These are phyloP conservation scores for Aspergillus brunneoviolaceus DNA, from an alignment of 2,329 filamentous ascomycete species.

Conservation along the genomic window DNA sequence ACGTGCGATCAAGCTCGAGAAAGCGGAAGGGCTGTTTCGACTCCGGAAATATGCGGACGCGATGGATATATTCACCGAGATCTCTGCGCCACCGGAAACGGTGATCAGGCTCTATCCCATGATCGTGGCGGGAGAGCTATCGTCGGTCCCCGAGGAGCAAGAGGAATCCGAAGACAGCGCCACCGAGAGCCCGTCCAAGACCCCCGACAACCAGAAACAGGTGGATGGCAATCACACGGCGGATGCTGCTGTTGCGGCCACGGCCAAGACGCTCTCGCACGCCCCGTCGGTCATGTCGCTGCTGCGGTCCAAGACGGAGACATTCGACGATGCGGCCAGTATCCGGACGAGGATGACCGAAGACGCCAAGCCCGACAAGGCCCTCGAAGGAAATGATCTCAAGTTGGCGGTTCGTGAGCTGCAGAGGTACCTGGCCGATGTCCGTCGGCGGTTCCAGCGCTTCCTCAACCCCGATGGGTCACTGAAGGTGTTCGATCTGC, in stretches of 20 bases:
- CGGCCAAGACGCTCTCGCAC: constrained; percentile 29
- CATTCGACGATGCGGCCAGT: constrained; percentile 41
- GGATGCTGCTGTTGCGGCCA: constrained; percentile 25
- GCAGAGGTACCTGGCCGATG: constrained; percentile 83
- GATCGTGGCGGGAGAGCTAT: constrained; percentile 78
- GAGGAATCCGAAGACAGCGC: constrained; percentile 37
- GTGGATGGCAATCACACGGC: constrained; percentile 20
- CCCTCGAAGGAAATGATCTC: constrained; percentile 74
- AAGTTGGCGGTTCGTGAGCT: constrained; percentile 78
- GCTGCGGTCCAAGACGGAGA: constrained; percentile 37
- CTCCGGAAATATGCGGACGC: constrained; percentile 80
- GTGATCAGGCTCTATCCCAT: constrained; percentile 83
- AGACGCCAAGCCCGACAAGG: constrained; percentile 28
- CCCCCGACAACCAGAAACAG: constrained; percentile 29
- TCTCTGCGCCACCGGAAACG: constrained; percentile 82
- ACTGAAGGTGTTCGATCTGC: constrained; percentile 36
- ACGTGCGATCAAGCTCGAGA: constrained; percentile 84
- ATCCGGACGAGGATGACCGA: constrained; percentile 36
- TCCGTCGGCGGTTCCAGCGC: constrained; percentile 64
- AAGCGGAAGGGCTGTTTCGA: constrained; percentile 81
- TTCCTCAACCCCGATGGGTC: constrained; percentile 60
- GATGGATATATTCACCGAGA: constrained; percentile 86
- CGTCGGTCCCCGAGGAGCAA: constrained; percentile 56
- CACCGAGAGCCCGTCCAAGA: constrained; percentile 24
- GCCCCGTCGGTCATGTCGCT: constrained; percentile 41